Evolutionary conservation across 1,139 yeast genomes (phyloP).

Genomic region (Debaryomyces nepalensis): DNA sequence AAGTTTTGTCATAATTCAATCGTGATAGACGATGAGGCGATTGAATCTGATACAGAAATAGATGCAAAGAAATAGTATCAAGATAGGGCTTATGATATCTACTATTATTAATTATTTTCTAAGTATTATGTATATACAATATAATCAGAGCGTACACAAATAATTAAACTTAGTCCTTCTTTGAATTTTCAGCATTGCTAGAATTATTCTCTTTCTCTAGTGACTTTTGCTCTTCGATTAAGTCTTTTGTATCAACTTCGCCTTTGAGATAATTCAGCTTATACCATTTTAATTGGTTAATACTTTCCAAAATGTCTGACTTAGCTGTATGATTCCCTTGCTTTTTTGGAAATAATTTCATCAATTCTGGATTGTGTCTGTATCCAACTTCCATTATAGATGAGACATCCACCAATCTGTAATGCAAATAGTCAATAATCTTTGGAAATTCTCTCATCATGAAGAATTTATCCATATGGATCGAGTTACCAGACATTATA

Average conservation of each 20-base stretch:
- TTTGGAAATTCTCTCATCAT: constrained; percentile 83
- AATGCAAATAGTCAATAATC: constrained; percentile 72
- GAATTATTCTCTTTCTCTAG: constrained; percentile 6
- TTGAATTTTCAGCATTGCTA: background rate
- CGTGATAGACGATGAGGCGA: constrained; percentile 31
- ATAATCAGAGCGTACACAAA: background rate
- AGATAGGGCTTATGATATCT: background rate
- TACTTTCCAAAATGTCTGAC: constrained; percentile 87
- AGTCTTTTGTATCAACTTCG: constrained; percentile 26
- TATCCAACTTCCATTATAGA: constrained; percentile 77
- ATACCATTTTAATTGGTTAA: constrained; percentile 81
- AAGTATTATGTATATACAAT: background rate
- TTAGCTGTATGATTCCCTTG: constrained; percentile 79
- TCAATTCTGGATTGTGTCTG: constrained; percentile 73
- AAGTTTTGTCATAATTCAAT: constrained; percentile 21
- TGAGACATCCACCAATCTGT: constrained; percentile 88
- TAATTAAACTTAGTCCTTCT: background rate
- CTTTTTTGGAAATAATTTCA: constrained; percentile 65
- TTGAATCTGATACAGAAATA: constrained; percentile 29
- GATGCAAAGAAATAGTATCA: background rate
- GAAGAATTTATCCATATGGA: constrained; percentile 90
- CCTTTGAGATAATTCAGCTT: constrained; percentile 60
- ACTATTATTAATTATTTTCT: background rate
- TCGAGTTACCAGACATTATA: constrained; percentile 85
- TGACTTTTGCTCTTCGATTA: constrained; percentile 17